Base-by-base conservation (phyloP, 768 basidiomycete species). In the Macrolepiota dolichaula region DNA sequence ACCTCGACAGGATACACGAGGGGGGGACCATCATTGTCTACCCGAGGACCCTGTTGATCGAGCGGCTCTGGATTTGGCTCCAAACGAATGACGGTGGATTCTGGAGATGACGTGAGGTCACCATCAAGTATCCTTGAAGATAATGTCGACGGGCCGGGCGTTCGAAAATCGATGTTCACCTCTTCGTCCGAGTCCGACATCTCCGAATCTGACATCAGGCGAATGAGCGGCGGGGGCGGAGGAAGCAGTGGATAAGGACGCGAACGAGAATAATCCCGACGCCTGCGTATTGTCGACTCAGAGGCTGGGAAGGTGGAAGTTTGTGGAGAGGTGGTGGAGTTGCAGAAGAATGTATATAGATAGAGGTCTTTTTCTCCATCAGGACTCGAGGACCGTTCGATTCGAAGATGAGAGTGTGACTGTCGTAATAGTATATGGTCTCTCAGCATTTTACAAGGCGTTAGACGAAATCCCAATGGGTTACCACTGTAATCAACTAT, bases 381-480 rank as follows among this genome's bases (percentile, higher is more conserved):
- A 38, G 47, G 59, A 51, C 65, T 19, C 59, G 64, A 58, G 7
- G 58, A 52, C 50, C 15, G 59, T 42, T 32, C 35, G 4, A 51
- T 13, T 35, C 42, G 55, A 22, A 24, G 61, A 35, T 66, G 57
- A 17, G 50, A 40, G 38, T 50, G 57, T 1, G 50, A 42, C 42
- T 69, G 55, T 66, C 64, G 29, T 50, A 51, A 27, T 49, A 42
- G 65, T 56, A 65, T 76, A 72, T 38, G 82, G 69, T 49, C 79
- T 77, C 44, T 81, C 80, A 12, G 79, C 79, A 80, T 80, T 65
- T 80, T 79, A 65, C 87, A 87, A 0, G 85, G 85, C 37, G 78
- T 79, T 65, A 83, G 86, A 29, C 86, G 78, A 4, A 81, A 86
- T 27, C 88, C 88, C 11, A 89, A 74, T 3, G 84, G 74, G 60